Percentiles rank a stretch among this genome's conserved stretches.
Evolutionary conservation across 2,329 filamentous ascomycete genomes (phyloP).

Genomic region (Phaeoacremonium minimum): DNA sequence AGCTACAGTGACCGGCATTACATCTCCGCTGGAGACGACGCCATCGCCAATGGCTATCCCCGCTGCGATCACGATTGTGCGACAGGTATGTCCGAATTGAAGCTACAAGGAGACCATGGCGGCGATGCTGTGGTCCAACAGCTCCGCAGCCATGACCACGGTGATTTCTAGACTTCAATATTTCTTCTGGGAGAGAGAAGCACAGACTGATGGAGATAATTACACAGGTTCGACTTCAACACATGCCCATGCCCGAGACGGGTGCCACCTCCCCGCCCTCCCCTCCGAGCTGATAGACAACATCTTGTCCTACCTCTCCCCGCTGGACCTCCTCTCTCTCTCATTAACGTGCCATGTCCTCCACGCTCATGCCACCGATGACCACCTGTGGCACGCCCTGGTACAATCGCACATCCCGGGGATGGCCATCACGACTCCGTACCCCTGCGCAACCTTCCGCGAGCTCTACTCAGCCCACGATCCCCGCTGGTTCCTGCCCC

Average conservation of each 20-base stretch:
- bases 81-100: no score
- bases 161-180: no score
- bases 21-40: no score
- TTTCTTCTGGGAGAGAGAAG: no score
- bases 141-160: no score
- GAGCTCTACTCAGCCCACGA: conserved; percentile 72
- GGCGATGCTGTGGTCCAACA: no score
- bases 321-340: conserved; percentile 57
- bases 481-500: conserved; percentile 79
- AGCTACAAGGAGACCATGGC: no score
- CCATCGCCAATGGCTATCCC: no score
- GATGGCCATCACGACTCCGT: conserved; percentile 44
- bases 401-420: conserved; percentile 66
- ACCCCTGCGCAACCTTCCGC: conserved; percentile 60
- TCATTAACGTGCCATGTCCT: conserved; percentile 60
- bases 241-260: not conserved
- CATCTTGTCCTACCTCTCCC: conserved; percentile 64
- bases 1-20: no score
- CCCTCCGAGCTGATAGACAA: conserved; percentile 72
- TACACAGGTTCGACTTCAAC: no score
- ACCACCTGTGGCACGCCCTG: conserved; percentile 67
- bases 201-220: conserved; percentile 4
- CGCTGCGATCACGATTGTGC: no score
- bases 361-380: conserved; percentile 54
- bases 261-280: conserved; percentile 44